Percentiles rank a stretch among this genome's conserved stretches.
Evolutionary conservation across 768 basidiomycete species (phyloP).

Genomic region (Psilocybe cyanescens): DNA sequence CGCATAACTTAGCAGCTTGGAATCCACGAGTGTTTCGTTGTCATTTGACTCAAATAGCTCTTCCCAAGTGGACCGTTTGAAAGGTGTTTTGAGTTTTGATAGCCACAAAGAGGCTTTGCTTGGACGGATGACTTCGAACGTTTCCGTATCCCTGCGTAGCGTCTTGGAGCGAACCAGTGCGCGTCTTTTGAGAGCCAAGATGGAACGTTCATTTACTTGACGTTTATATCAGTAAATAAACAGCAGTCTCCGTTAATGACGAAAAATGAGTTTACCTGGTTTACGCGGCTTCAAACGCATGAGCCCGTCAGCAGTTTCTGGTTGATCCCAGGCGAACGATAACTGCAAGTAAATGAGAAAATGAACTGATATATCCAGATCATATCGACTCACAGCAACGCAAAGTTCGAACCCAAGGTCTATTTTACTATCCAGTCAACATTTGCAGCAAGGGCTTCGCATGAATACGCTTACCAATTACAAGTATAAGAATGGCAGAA

Average conservation of each 20-base stretch:
- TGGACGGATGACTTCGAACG: conserved; percentile 44
- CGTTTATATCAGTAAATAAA: not conserved
- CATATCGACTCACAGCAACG: conserved; percentile 53
- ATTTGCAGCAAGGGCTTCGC: not conserved
- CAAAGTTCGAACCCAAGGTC: conserved; percentile 76
- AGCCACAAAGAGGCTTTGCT: conserved; percentile 41
- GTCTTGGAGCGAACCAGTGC: conserved; percentile 63
- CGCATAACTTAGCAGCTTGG: conserved; percentile 64
- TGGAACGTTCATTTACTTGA: conserved; percentile 58
- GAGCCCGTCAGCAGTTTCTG: conserved; percentile 65
- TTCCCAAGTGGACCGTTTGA: conserved; percentile 63
- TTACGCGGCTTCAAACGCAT: conserved; percentile 72
- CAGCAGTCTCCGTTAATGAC: not conserved
- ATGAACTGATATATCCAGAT: not conserved
- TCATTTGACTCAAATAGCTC: conserved; percentile 56
- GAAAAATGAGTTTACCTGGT: conserved; percentile 45
- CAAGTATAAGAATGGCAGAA: conserved; percentile 70
- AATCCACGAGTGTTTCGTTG: conserved; percentile 63
- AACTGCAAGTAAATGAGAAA: conserved; percentile 36
- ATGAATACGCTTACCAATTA: conserved; percentile 52
- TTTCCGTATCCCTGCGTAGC: conserved; percentile 56
- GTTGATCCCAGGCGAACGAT: conserved; percentile 75
- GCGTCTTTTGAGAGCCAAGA: conserved; percentile 55
- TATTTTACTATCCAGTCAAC: conserved; percentile 23
- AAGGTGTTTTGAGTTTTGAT: conserved; percentile 50